Conservation (phyloP, 1,139 yeast species). For the Entelexis sorbosivorans region DNA sequence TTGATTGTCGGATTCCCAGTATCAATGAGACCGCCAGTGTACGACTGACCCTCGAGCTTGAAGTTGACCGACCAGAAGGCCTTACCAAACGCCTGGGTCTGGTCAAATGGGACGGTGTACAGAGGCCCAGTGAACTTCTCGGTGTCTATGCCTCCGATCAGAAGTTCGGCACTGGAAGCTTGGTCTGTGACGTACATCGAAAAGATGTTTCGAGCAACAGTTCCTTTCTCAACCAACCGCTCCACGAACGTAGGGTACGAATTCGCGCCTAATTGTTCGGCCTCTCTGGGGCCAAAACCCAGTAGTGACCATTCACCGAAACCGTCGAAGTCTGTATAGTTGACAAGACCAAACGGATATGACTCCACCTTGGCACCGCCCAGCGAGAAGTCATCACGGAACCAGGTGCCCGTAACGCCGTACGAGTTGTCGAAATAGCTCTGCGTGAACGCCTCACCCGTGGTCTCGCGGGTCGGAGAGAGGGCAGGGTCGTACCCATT, state of each 20-base stretch:
- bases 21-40: conserved; percentile 14
- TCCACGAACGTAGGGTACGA: conserved; percentile 48
- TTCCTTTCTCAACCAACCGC: conserved; percentile 42
- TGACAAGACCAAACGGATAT: conserved; percentile 25
- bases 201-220: conserved; percentile 42
- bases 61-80: conserved; percentile 9
- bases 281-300: conserved; percentile 12
- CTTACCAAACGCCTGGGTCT: not conserved
- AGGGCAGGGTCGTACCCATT: conserved; percentile 32
- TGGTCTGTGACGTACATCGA: conserved; percentile 43
- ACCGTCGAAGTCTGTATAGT: conserved; percentile 13
- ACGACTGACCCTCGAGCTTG: conserved; percentile 5
- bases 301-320: conserved; percentile 13
- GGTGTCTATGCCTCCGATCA: conserved; percentile 53
- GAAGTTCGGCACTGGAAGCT: conserved; percentile 34
- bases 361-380: conserved; percentile 35
- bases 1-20: conserved; percentile 33
- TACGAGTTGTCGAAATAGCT: conserved; percentile 10
- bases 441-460: conserved; percentile 5
- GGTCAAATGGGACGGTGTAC: conserved; percentile 33
- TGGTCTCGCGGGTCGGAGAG: conserved; percentile 36
- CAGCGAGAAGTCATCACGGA: conserved; percentile 28
- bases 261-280: conserved; percentile 20
- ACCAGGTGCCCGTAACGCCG: conserved; percentile 12
- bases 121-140: conserved; percentile 42